Base-by-base conservation (phyloP, 306 rosid species). In the Trifolium repens region DNA sequence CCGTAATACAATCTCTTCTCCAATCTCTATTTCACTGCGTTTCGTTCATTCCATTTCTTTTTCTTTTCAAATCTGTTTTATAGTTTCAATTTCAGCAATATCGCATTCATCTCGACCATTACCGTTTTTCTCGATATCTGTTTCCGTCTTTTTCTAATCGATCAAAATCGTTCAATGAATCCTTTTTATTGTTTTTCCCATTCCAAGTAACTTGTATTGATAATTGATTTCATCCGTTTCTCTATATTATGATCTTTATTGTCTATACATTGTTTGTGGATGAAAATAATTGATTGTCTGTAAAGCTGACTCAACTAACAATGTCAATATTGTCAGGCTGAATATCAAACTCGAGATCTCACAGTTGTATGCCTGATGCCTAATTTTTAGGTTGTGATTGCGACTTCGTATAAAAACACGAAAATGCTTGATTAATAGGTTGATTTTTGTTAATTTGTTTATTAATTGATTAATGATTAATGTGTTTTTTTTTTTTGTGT, bases 1-100 rank as follows among this genome's bases (percentile, higher is more conserved):
- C 40, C 73, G 49, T 58, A 62, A 89, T 87, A 83, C 76, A 69
- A 68, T 59, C 82, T 40, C 39, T 54, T 37, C 24, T 39, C 37
- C 27, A 49, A 19, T 53, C 30, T 53, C 61, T 39, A 4, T 69
- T 69, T 54, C 47, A 32, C 24, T 37, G 13, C 24, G 9, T 67
- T 19, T 11, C 35, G 35, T 32, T 32, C 35, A 32, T 32, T 32
- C 35, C 42, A 39, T 39, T 17, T 62, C 37, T 8, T n/a, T 37
- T 16, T 16, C 24, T 30, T 19, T 63, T 61, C 58, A 15, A 6
- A 11, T 64, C 67, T 55, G 27, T 50, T 50, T 19, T 7, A 19
- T 8, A 53, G 74, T 81, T 16, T 26, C 17, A 9, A 8, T 55
- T 43, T 40, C 71, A 32, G 9, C 22, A 4, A 15, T 61, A 16